Base-by-base conservation (phyloP, 768 basidiomycete species). In the Amanita brunnescens region DNA sequence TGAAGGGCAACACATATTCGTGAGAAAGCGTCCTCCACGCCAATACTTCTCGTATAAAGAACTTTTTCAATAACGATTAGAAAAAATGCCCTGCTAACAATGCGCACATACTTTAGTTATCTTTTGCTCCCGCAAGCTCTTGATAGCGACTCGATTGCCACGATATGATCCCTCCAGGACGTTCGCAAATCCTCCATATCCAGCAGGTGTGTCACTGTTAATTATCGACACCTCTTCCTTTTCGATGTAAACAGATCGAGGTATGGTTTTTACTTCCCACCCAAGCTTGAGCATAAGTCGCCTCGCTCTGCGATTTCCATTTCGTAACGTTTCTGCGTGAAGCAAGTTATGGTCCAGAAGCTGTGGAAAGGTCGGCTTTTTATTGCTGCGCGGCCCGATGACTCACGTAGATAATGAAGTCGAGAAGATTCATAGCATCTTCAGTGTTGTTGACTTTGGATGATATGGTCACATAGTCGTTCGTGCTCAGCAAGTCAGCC, bases 21-120 rank as follows among this genome's bases (percentile, higher is more conserved):
- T 49, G 23, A 14, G 47, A 49, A 13, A 49, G 47, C 24, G 47
- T 49, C 39, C 34, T 49, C 47, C 47, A 49, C 4, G 47, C 29
- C 9, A 49, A 29, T 7, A 21, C 37, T 49, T 49, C 47, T 9
- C 47, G 35, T 10, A 20, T 13, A 10, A 38, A 49, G 4, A 12
- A 23, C 47, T 49, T 26, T 2, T 29, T 7, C 7, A 26, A 3
- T 16, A 44, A 44, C 2, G 16, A 24, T 32, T 20, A 29, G 16
- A 16, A n/a, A 29, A 16, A 6, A 18, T 16, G 7, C 7, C n/a
- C 16, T 8, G 7, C 3, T 8, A 9, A 24, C 29, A 16, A 8
- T 26, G 42, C n/a, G 8, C 14, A 16, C 42, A 18, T 6, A 32
- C 42, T n/a, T 44, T n/a, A 3, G n/a, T n/a, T n/a, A n/a, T n/a